Evolutionary conservation across 805 yeast species (phyloP).

Genomic region (Starmerella bombicola): DNA sequence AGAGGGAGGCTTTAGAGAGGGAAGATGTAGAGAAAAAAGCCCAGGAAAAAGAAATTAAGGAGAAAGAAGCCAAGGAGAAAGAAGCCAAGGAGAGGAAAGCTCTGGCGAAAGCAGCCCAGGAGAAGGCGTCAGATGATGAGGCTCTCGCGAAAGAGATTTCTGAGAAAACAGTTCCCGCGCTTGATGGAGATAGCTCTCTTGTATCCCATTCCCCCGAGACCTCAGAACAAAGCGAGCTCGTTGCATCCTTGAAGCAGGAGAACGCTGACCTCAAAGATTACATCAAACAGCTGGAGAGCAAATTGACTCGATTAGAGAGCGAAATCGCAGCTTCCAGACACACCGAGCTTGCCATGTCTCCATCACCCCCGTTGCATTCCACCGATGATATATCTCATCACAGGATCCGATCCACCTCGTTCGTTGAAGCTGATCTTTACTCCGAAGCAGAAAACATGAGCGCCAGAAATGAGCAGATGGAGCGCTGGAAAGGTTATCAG

Average conservation of each 20-base stretch:
- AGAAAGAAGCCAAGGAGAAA: not conserved
- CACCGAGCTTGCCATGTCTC: conserved; percentile 20
- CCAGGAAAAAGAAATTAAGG: not conserved
- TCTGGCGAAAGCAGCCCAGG: conserved; percentile 5
- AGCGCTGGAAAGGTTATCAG: conserved; percentile 74
- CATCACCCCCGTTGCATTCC: conserved; percentile 18
- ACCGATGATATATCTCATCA: conserved; percentile 1
- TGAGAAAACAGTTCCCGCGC: too few relatives aligned
- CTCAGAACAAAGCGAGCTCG: not conserved
- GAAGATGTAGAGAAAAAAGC: not conserved
- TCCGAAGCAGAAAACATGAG: conserved; percentile 43
- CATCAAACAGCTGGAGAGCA: conserved; percentile 29
- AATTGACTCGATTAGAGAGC: conserved; percentile 26
- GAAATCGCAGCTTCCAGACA: conserved; percentile 18
- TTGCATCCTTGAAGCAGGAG: conserved; percentile 27
- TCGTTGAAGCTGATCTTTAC: conserved; percentile 30
- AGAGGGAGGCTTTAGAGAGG: conserved; percentile 6
- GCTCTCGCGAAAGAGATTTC: too few relatives aligned
- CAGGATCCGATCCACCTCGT: conserved; percentile 21
- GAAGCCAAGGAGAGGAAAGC: conserved; percentile 9
- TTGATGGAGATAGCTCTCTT: not conserved
- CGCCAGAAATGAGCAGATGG: conserved; percentile 36
- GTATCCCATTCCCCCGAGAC: not conserved
- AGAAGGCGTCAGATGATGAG: too few relatives aligned
- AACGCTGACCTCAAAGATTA: conserved; percentile 29